Percentiles rank a stretch among this genome's conserved stretches.
These are phyloP conservation scores for Berberis thunbergii DNA, from an alignment of 164 flowering plant genomes.

Conservation along the genomic window DNA sequence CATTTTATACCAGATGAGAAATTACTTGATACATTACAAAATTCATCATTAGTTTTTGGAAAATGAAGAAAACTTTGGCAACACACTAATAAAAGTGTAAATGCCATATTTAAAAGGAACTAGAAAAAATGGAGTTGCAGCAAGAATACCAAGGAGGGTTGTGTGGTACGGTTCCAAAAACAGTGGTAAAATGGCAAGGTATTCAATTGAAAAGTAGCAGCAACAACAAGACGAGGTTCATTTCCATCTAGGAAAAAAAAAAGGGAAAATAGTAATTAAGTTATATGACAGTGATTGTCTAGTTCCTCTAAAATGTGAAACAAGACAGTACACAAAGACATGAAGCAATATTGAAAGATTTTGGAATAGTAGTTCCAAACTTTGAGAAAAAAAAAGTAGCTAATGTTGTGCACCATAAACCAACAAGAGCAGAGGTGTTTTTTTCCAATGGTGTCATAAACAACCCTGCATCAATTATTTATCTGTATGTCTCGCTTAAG, in stretches of 20 bases:
- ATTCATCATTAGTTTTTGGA: too few relatives aligned
- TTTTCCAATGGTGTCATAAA: slow-evolving; percentile 69
- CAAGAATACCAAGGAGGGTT: slow-evolving; percentile 74
- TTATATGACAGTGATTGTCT: background rate
- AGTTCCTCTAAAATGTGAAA: background rate
- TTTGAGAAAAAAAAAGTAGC: slow-evolving; percentile 27
- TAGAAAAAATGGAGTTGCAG: background rate
- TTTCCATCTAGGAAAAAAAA: slow-evolving; percentile 59
- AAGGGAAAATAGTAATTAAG: slow-evolving; percentile 3
- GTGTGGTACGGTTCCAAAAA: slow-evolving; percentile 97
- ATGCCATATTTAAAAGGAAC: background rate
- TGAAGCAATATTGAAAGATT: background rate
- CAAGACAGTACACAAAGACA: background rate
- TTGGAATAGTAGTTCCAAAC: background rate
- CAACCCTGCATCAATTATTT: slow-evolving; percentile 49
- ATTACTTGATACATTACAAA: too few relatives aligned
- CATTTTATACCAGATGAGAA: too few relatives aligned
- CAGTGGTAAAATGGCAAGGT: slow-evolving; percentile 92
- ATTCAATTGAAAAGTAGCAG: slow-evolving; percentile 72
- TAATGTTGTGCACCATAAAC: slow-evolving; percentile 91
- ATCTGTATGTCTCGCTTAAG: slow-evolving; percentile 3
- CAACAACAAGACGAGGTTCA: slow-evolving; percentile 89
- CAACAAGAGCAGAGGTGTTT: slow-evolving; percentile 92
- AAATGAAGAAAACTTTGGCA: too few relatives aligned
- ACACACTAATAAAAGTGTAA: background rate